Evolutionary conservation across 2,329 filamentous ascomycete genomes (phyloP).

Genomic region (Colletotrichum nymphaeae): DNA sequence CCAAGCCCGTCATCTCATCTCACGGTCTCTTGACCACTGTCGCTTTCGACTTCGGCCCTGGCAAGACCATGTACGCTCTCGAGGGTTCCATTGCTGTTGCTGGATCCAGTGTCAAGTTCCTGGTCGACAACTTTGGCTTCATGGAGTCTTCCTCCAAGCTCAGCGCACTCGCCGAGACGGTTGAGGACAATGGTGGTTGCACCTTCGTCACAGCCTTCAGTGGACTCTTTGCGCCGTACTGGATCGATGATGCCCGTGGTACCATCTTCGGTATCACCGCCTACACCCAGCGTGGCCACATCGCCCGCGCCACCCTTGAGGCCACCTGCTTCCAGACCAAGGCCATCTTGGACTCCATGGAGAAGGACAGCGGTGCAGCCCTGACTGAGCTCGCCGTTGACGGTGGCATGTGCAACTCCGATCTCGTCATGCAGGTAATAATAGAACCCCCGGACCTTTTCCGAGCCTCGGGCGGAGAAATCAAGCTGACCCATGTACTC

Average conservation of each 20-base stretch:
- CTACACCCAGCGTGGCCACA: conserved; percentile 80
- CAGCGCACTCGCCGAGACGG: conserved; percentile 58
- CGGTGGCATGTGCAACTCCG: conserved; percentile 84
- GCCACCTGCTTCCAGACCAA: conserved; percentile 87
- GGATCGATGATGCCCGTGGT: conserved; percentile 85
- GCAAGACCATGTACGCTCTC: conserved; percentile 77
- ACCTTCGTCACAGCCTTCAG: conserved; percentile 85
- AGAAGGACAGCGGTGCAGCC: conserved; percentile 80
- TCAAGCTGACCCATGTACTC: conserved; percentile 19
- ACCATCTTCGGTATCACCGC: conserved; percentile 85
- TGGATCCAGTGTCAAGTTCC: conserved; percentile 79
- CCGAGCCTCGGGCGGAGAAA: conserved; percentile 27
- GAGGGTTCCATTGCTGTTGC: conserved; percentile 84
- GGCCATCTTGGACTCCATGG: conserved; percentile 84
- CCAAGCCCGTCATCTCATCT: conserved; percentile 81
- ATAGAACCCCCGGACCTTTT: conserved; percentile 18
- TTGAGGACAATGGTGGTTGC: conserved; percentile 78
- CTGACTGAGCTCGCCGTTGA: conserved; percentile 83
- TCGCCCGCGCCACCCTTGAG: conserved; percentile 83
- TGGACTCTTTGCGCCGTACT: conserved; percentile 85
- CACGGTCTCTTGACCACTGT: conserved; percentile 83
- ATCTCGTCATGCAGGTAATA: conserved; percentile 77
- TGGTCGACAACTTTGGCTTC: conserved; percentile 68
- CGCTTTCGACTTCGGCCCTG: conserved; percentile 78
- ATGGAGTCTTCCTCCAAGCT: conserved; percentile 60